Percentiles rank a stretch among this genome's conserved stretches.
Evolutionary conservation across 2,329 filamentous ascomycete species (phyloP).

Genomic region (Ascochyta lentis): DNA sequence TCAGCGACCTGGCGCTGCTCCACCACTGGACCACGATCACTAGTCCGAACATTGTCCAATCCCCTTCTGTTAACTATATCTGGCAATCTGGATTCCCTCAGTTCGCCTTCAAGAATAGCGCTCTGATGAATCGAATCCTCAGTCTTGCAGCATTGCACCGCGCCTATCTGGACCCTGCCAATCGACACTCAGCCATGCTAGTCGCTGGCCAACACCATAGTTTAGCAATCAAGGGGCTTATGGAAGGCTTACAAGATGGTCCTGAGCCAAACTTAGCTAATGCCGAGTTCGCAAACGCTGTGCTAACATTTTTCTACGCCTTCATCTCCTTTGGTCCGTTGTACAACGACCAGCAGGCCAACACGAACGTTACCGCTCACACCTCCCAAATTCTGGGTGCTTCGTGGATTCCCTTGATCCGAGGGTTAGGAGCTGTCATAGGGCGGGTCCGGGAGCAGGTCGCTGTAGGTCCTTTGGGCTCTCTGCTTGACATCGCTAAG

Average conservation of each 20-base stretch:
- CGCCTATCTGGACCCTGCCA: slow-evolving; percentile 21
- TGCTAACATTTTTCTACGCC: slow-evolving; percentile 15
- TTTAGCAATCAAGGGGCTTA: slow-evolving; percentile 19
- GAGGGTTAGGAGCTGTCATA: slow-evolving; percentile 20
- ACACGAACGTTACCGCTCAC: background rate
- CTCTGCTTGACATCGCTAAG: slow-evolving; percentile 19
- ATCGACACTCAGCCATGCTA: slow-evolving; percentile 11
- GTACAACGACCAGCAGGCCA: slow-evolving; percentile 10
- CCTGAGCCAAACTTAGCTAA: slow-evolving; percentile 2
- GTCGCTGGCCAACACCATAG: slow-evolving; percentile 22
- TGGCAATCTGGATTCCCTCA: slow-evolving; percentile 22
- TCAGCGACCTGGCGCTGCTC: slow-evolving; percentile 24
- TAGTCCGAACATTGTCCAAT: slow-evolving; percentile 18
- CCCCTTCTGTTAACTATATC: slow-evolving; percentile 18
- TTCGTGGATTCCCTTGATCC: slow-evolving; percentile 30
- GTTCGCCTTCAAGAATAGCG: slow-evolving; percentile 16
- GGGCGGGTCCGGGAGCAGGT: slow-evolving; percentile 15
- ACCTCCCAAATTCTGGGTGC: slow-evolving; percentile 25
- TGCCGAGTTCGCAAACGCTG: slow-evolving; percentile 22
- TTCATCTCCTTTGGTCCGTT: slow-evolving; percentile 28
- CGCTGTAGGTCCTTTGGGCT: slow-evolving; percentile 18
- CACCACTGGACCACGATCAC: slow-evolving; percentile 27
- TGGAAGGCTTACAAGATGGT: slow-evolving; percentile 8
- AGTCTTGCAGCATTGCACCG: slow-evolving; percentile 23
- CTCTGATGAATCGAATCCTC: slow-evolving; percentile 25